phyloP scores from a whole-genome alignment of 1,139 yeast genomes.

The Zygoascus sp. region DNA sequence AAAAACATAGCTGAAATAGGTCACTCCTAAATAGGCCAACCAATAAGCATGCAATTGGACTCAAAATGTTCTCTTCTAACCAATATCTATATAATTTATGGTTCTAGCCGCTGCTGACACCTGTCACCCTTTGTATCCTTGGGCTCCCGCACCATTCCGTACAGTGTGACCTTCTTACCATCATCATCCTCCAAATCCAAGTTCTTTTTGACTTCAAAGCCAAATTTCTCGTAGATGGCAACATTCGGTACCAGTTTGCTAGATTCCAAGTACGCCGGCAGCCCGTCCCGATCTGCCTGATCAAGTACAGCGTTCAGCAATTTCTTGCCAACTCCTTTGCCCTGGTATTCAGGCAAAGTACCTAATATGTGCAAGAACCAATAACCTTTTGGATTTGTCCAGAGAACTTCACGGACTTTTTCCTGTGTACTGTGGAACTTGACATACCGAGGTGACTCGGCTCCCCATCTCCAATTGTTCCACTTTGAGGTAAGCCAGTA shows the following conservation, averaged over 20 bases:
- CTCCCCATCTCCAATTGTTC: neutral
- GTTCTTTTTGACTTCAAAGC: neutral
- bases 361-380: neutral
- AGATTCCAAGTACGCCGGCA: neutral
- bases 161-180: neutral
- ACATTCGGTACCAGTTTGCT: neutral
- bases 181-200: neutral
- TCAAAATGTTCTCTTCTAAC: too few relatives aligned
- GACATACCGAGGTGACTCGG: neutral
- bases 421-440: neutral
- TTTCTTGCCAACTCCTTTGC: neutral
- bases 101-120: neutral
- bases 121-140: too few relatives aligned
- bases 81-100: too few relatives aligned
- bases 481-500: neutral
- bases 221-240: neutral
- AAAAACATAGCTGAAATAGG: too few relatives aligned
- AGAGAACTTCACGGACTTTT: neutral
- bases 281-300: neutral
- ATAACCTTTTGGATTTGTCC: neutral
- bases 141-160: neutral
- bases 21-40: too few relatives aligned
- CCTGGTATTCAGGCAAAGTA: neutral
- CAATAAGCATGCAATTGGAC: too few relatives aligned
- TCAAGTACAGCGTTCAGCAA: neutral